These are phyloP conservation scores for Iberis pinnata DNA, from an alignment of 345 rosid genomes.

Conservation along the genomic window DNA sequence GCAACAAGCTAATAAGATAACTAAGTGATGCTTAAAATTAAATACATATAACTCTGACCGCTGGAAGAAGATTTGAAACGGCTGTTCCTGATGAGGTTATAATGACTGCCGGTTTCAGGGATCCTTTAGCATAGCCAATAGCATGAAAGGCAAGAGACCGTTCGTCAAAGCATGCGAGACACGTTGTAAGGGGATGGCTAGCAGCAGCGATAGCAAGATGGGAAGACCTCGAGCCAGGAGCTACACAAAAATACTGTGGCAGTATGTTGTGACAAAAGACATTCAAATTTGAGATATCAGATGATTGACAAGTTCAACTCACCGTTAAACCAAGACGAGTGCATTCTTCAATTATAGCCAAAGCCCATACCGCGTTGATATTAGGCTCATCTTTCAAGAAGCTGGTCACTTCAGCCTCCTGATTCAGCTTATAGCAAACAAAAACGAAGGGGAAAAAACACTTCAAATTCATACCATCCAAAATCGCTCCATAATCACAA, in stretches of 20 bases:
- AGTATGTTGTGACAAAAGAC: conserved; percentile 33
- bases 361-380: conserved; percentile 85
- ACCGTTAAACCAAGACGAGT: conserved; percentile 86
- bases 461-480: conserved; percentile 21
- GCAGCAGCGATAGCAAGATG: conserved; percentile 95
- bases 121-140: conserved; percentile 83
- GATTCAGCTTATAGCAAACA: conserved; percentile 53
- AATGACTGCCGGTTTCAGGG: conserved; percentile 69
- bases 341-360: conserved; percentile 83
- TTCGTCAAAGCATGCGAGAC: conserved; percentile 85
- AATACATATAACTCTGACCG: conserved; percentile 50
- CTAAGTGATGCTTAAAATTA: conserved; percentile 10
- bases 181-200: conserved; percentile 58
- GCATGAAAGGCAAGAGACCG: conserved; percentile 95
- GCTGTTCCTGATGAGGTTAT: conserved; percentile 98
- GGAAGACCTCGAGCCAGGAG: conserved; percentile 96
- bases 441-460: conserved; percentile 1
- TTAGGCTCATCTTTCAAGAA: conserved; percentile 42
- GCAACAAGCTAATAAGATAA: conserved; percentile 4
- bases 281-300: conserved; percentile 18
- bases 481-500: background rate
- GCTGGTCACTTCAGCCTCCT: conserved; percentile 36
- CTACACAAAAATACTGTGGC: conserved; percentile 84
- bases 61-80: conserved; percentile 95
- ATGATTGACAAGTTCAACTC: conserved; percentile 27